These are phyloP conservation scores for Aspergillus bombycis DNA, from an alignment of 2,329 filamentous ascomycete genomes.

Conservation along the genomic window DNA sequence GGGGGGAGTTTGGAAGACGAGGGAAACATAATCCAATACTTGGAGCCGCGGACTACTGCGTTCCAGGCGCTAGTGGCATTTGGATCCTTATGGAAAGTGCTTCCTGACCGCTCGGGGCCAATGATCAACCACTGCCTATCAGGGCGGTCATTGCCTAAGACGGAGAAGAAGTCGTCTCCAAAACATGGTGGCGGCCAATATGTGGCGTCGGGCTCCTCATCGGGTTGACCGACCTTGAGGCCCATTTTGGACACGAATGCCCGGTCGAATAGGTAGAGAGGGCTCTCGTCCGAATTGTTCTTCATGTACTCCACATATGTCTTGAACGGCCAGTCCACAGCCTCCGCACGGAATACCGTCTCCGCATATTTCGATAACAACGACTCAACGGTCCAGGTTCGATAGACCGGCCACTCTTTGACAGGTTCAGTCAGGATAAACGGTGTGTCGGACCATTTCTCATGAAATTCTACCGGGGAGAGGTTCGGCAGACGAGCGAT, in stretches of 20 bases:
- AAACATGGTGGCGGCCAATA: conserved; percentile 88
- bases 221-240: conserved; percentile 59
- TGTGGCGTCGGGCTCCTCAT: conserved; percentile 50
- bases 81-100: conserved; percentile 88
- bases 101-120: conserved; percentile 82
- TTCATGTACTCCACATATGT: conserved; percentile 83
- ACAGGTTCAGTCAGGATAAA: conserved; percentile 87
- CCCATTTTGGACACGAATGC: conserved; percentile 85
- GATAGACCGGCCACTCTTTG: conserved; percentile 76
- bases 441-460: conserved; percentile 75
- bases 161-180: conserved; percentile 80
- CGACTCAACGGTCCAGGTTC: conserved; percentile 71
- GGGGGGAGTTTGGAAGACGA: conserved; percentile 63
- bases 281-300: conserved; percentile 80
- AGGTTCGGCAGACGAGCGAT: conserved; percentile 73
- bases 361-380: conserved; percentile 67
- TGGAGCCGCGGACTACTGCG: conserved; percentile 82
- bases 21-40: conserved; percentile 99
- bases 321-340: conserved; percentile 87
- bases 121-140: conserved; percentile 93
- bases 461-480: conserved; percentile 71
- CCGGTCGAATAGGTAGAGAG: conserved; percentile 89
- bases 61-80: conserved; percentile 84
- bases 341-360: conserved; percentile 81
- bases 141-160: conserved; percentile 76